Evolutionary conservation across 2,329 filamentous ascomycete genomes (phyloP), one percentile per base, ranked within the genome.

Genomic region (Ophiostoma perfectum): DNA sequence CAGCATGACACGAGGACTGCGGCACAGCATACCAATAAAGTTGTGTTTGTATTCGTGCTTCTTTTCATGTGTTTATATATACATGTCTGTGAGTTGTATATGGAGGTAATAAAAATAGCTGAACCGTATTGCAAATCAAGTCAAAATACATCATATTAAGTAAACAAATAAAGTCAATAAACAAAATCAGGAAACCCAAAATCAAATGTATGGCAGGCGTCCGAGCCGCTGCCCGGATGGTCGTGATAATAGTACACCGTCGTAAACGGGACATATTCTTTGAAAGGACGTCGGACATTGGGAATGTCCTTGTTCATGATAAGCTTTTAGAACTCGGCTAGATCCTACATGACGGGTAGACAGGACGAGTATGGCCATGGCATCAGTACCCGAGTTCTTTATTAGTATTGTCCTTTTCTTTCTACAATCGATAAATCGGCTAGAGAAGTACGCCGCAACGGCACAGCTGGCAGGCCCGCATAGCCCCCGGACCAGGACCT

Each of bases 291-390:
- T 49, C 47, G 5, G 47, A 49, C 45, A 47, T 5, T 16, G 12
- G 45, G 11, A 11, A 47, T 49, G 47, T 49, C 16, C 47, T 49
- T 49, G n/a, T 49, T 49, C 18, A n/a, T 55, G 49, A 55, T 55
- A 55, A 55, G 49, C 49, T 55, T 55, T 55, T 55, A 12, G 18
- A 18, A 55, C 49, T 36, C 49, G 49, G 49, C 27, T 55, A 11
- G 18, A 55, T 55, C 49, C 49, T 27, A 55, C 49, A 55, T 55
- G 49, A 55, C 49, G 49, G n/a, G 18, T 27, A 27, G 49, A n/a
- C 49, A 18, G 49, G 18, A n/a, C 18, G 42, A 44, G 9, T 16
- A 47, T 47, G 5, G 42, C 42, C 42, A 45, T 11, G 14, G 2
- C 14, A 45, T 45, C 42, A 45, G 9, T 1, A 12, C 42, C 1